Base-by-base conservation (phyloP, 805 yeast genomes). In the Cyberlindnera xylosilytica region DNA sequence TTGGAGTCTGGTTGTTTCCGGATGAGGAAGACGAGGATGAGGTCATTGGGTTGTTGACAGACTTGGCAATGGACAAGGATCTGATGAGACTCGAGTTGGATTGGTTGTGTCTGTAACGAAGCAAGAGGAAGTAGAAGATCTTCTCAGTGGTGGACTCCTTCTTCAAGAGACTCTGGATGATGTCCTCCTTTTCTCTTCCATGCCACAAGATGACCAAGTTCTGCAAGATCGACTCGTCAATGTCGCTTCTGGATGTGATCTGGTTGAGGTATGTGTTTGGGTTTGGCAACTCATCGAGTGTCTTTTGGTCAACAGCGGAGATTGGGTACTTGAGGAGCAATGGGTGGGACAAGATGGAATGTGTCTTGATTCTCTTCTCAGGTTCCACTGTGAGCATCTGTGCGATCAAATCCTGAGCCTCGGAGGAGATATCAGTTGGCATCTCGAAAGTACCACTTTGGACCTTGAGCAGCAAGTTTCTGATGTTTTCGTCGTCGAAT, bases 161-260 rank as follows among this genome's bases (percentile, higher is more conserved):
- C 17, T 78, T 70, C 42, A 81, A 50, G 37, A 88, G 65, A 46
- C 76, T 73, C 4, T 70, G 59, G 34, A 83, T 64, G 18, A 88
- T 76, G 9, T 69, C 64, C n/a, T 73, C 70, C 44, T 76, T 74
- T 16, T 78, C 67, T 45, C 82, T 83, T 42, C 90, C 91, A 61
- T 86, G 96, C 79, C 93, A 87, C 48, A 87, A 63, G 10, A 86
- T 85, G 51, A 83, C 83, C 51, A 87, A 68, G 55, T 83, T 87
- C 47, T 81, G 78, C 55, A 88, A 67, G 38, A 87, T 86, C 51
- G 86, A 89, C 41, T 68, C 69, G 60, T 88, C 95, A 42, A 87
- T 76, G 39, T 78, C 80, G n/a, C 65, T 67, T 30, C 53, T 58
- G 8, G 58, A 51, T 8, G 49, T 45, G 6, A 57, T 43, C 11